Evolutionary conservation across 2,329 filamentous ascomycete species (phyloP), one percentile per base, ranked within the genome.

Genomic region (Ceratocystis variospora): DNA sequence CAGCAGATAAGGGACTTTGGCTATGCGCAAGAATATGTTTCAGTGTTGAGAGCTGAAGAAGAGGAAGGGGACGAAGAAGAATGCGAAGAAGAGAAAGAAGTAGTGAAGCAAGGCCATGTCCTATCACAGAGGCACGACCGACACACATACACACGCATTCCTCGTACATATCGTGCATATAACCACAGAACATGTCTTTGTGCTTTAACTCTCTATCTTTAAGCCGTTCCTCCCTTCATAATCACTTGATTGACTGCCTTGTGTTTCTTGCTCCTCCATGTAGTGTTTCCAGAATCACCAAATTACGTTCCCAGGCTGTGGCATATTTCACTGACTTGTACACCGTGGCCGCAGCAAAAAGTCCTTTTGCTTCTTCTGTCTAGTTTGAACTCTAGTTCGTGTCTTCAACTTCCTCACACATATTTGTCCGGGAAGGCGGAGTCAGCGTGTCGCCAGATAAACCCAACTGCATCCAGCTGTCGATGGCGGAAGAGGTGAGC

Each of bases 271-370:
- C 5, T 31, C 28, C 28, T 37, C 28, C 55, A 28, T 59, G 55
- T 59, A 37, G 55, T 59, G 31, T 25, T 62, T 44, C 59, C 37
- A 62, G 59, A 62, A 45, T 45, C 59, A 45, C 25, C n/a, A 28
- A 28, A 59, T 31, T n/a, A 6, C 33, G 55, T 59, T 31, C 10
- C 28, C 55, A 33, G n/a, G 55, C 28, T n/a, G 25, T 59, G 55
- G 55, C 28, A 37, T 59, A n/a, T 2, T 37, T 8, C n/a, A n/a
- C 28, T 5, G 17, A 48, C 17, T 22, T 53, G 48, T 53, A 59
- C 55, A 15, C 55, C 28, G n/a, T 59, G n/a, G 15, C 17, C 28
- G 7, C 28, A 37, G 15, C 28, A 15, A 59, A 59, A 59, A 59
- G 55, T 33, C 31, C 55, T 37, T 37, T 33, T 15, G 22, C 48